Conservation (phyloP, 495 filamentous ascomycete species). For the Aspergillus wentii region DNA sequence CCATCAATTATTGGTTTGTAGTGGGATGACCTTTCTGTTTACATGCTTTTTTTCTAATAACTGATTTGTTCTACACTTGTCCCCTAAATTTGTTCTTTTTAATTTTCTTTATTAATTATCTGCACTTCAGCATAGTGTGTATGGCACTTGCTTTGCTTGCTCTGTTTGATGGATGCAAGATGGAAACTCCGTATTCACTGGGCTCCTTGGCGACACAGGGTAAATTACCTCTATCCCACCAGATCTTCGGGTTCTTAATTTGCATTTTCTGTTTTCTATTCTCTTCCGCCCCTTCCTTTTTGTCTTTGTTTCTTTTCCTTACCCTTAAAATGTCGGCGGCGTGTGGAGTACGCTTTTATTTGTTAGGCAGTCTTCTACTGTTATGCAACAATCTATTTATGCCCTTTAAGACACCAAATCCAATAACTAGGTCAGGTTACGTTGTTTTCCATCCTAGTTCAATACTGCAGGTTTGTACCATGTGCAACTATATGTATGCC, state of each 20-base stretch:
- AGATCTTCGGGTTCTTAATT: no score
- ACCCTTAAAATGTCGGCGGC: conserved; percentile 15
- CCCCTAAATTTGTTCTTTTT: background rate
- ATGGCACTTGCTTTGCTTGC: background rate
- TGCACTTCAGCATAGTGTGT: background rate
- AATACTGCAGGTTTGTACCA: no score
- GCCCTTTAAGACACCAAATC: no score
- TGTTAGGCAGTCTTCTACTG: conserved; percentile 18
- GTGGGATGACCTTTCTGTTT: background rate
- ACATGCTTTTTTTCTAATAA: conserved; percentile 1
- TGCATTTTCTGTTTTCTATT: no score
- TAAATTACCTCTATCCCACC: no score
- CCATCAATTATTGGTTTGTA: background rate
- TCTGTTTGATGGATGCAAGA: background rate
- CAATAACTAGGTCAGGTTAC: conserved; percentile 20
- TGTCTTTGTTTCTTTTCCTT: conserved; percentile 3
- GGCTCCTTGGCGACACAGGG: no score
- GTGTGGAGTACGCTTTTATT: conserved; percentile 20
- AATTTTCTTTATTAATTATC: background rate
- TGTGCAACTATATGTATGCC: no score
- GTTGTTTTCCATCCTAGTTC: no score
- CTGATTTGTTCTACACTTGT: background rate
- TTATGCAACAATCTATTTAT: no score
- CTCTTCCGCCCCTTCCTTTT: background rate
- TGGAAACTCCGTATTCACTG: background rate